Evolutionary conservation across 345 rosid species (phyloP).

Genomic region (Camelina laxa): DNA sequence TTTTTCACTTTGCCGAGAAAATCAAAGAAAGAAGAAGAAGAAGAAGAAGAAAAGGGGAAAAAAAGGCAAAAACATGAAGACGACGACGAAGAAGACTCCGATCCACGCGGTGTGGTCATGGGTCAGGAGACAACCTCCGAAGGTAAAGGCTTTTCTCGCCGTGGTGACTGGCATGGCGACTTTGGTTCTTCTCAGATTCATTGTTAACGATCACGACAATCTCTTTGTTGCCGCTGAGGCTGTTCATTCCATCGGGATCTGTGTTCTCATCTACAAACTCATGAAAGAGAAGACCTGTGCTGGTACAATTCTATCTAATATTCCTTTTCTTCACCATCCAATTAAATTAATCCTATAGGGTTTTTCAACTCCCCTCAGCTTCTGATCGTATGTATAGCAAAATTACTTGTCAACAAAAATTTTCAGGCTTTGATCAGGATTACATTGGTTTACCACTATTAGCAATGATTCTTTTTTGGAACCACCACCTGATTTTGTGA

Average conservation of each 20-base stretch:
- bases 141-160: slow-evolving; percentile 92
- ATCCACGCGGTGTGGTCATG: slow-evolving; percentile 79
- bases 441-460: slow-evolving; percentile 1
- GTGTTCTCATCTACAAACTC: slow-evolving; percentile 91
- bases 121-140: slow-evolving; percentile 96
- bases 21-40: slow-evolving; percentile 13
- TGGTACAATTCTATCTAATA: slow-evolving; percentile 45
- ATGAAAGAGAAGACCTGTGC: slow-evolving; percentile 98
- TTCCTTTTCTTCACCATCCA: not conserved
- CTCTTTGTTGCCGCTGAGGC: slow-evolving; percentile 99
- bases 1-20: slow-evolving; percentile 35
- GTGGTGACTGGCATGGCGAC: slow-evolving; percentile 94
- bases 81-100: slow-evolving; percentile 56
- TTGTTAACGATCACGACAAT: slow-evolving; percentile 97
- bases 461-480: not conserved
- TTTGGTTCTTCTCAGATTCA: slow-evolving; percentile 82
- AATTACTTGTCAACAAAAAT: not conserved
- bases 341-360: slow-evolving; percentile 19
- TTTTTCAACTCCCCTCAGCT: slow-evolving; percentile 8
- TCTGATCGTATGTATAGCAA: not conserved
- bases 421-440: not conserved
- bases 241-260: slow-evolving; percentile 93
- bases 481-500: not conserved
- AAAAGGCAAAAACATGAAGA: slow-evolving; percentile 53
- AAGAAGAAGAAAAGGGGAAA: slow-evolving; percentile 1